Evolutionary conservation across 2,329 filamentous ascomycete species (phyloP).

Genomic region (Alternaria sp.): DNA sequence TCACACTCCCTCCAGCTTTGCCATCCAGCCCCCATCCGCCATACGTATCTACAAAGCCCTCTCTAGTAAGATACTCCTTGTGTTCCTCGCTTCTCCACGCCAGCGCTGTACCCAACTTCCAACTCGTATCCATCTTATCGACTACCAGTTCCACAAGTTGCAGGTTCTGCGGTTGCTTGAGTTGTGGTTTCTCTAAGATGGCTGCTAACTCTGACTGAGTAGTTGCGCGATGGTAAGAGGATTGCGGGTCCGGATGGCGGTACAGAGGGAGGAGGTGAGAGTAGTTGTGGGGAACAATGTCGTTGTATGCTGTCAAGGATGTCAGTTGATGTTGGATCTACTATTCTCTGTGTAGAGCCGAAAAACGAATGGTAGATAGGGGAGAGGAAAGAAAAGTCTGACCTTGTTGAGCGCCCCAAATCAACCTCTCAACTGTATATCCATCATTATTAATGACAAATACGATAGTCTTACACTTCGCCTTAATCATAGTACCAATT

Average conservation of each 20-base stretch:
- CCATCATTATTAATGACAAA: conserved; percentile 58
- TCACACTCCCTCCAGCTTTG: conserved; percentile 27
- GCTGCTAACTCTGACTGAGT: conserved; percentile 51
- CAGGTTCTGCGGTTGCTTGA: conserved; percentile 43
- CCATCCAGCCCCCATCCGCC: conserved; percentile 42
- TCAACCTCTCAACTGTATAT: conserved; percentile 58
- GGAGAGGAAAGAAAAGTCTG: conserved; percentile 8
- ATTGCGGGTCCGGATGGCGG: conserved; percentile 40
- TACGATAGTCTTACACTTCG: conserved; percentile 47
- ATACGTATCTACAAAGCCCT: conserved; percentile 51
- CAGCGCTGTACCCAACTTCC: conserved; percentile 51
- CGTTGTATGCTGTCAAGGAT: conserved; percentile 45
- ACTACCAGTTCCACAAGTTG: conserved; percentile 56
- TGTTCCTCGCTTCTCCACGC: conserved; percentile 47
- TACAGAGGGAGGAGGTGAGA: conserved; percentile 53
- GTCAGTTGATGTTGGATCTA: conserved; percentile 6
- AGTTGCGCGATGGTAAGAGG: conserved; percentile 47
- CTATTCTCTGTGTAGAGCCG: neutral
- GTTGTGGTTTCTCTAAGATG: conserved; percentile 41
- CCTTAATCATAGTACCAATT: conserved; percentile 67
- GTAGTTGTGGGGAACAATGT: conserved; percentile 52
- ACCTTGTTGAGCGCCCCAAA: conserved; percentile 54
- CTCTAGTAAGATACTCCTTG: conserved; percentile 48
- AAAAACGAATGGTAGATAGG: neutral
- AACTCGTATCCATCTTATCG: conserved; percentile 38